These are phyloP conservation scores for Claviceps spartinae DNA, from an alignment of 2,329 filamentous ascomycete species.

Conservation along the genomic window DNA sequence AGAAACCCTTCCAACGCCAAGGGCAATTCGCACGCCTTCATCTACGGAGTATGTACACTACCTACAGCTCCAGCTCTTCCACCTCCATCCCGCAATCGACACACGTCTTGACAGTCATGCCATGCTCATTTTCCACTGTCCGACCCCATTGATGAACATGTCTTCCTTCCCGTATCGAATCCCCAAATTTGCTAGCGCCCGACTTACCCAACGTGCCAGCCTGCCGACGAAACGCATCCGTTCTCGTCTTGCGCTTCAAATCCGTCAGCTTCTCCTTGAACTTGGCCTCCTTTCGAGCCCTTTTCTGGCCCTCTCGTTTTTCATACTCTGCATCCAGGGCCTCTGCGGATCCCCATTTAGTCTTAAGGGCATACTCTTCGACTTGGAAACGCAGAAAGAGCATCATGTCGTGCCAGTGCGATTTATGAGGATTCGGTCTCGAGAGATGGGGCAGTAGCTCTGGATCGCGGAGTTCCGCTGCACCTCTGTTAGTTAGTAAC, in stretches of 20 bases:
- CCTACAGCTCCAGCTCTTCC: slow-evolving; percentile 55
- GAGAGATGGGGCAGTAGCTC: slow-evolving; percentile 78
- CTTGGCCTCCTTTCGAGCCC: slow-evolving; percentile 75
- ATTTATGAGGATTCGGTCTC: slow-evolving; percentile 87
- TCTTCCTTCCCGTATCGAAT: slow-evolving; percentile 53
- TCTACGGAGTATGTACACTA: neutral
- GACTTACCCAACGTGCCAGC: slow-evolving; percentile 43
- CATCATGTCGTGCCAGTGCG: slow-evolving; percentile 98
- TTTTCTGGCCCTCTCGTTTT: slow-evolving; percentile 63
- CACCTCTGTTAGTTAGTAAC: slow-evolving; percentile 4
- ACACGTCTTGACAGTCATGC: slow-evolving; percentile 71
- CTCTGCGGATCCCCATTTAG: slow-evolving; percentile 83
- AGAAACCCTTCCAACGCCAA: neutral
- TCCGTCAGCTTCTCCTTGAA: slow-evolving; percentile 83
- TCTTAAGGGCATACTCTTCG: slow-evolving; percentile 79
- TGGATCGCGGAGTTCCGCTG: slow-evolving; percentile 79
- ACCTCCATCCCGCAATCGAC: slow-evolving; percentile 65
- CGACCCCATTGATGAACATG: slow-evolving; percentile 86
- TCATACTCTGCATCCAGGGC: slow-evolving; percentile 82
- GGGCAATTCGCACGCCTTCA: neutral
- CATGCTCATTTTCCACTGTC: slow-evolving; percentile 53
- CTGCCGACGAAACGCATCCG: slow-evolving; percentile 73
- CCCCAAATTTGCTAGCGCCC: slow-evolving; percentile 54
- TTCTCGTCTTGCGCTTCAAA: slow-evolving; percentile 82
- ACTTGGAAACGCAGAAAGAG: slow-evolving; percentile 87